A percentile compares a stretch with the other conserved stretches of the same genome.
phyloP scores from a whole-genome alignment of 768 basidiomycete genomes.

The Jaapia argillacea region DNA sequence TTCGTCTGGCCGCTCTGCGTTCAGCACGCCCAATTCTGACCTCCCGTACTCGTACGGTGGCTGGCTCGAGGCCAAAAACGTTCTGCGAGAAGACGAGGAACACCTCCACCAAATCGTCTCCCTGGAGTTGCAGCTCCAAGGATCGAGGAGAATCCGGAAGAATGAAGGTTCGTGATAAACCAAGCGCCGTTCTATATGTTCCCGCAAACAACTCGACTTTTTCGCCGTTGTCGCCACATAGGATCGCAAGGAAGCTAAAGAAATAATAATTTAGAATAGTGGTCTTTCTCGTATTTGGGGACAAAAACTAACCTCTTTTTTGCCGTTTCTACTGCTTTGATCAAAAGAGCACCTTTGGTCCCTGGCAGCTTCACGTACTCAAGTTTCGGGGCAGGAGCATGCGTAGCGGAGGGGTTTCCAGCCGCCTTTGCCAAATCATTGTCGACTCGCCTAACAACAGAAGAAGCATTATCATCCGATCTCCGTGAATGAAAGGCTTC shows the following conservation, averaged over 20 bases:
- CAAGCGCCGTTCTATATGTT: conserved; percentile 81
- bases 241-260: conserved; percentile 78
- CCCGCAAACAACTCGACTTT: conserved; percentile 92
- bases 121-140: conserved; percentile 80
- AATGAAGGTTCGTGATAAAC: conserved; percentile 88
- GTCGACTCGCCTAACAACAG: conserved; percentile 11
- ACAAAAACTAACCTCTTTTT: conserved; percentile 64
- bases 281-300: not conserved
- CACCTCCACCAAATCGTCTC: conserved; percentile 87
- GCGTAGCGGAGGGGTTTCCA: conserved; percentile 24
- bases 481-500: conserved; percentile 52
- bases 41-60: conserved; percentile 89
- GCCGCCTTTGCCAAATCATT: conserved; percentile 17
- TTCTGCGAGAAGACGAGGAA: conserved; percentile 89
- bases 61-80: conserved; percentile 86
- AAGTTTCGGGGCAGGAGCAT: conserved; percentile 69
- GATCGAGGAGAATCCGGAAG: conserved; percentile 85
- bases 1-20: conserved; percentile 71
- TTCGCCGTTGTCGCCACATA: conserved; percentile 88
- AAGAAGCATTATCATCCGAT: conserved; percentile 34
- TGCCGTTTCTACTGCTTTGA: conserved; percentile 83
- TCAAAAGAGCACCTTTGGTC: conserved; percentile 74
- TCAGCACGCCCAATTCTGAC: conserved; percentile 87
- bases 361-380: conserved; percentile 91
- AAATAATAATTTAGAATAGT: not conserved